These are phyloP conservation scores for Rhodotorula kratochvilovae DNA, from an alignment of 768 basidiomycete genomes.

Conservation along the genomic window DNA sequence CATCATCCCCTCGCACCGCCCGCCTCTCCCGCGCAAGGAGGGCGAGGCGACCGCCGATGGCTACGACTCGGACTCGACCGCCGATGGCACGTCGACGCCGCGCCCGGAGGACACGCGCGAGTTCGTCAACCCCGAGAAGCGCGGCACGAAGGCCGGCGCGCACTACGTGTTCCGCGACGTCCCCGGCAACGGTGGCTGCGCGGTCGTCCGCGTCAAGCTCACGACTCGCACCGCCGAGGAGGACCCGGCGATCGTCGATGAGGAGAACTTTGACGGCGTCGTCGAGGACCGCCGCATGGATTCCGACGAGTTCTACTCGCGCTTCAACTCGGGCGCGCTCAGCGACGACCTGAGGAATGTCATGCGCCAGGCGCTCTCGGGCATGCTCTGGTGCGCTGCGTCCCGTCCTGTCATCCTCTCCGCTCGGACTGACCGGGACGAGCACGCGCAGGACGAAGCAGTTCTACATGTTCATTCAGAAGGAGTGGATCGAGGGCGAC, in stretches of 20 bases:
- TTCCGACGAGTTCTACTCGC: conserved; percentile 90
- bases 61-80: conserved; percentile 34
- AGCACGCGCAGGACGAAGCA: conserved; percentile 66
- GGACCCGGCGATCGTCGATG: conserved; percentile 77
- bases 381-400: conserved; percentile 76
- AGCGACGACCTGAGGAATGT: conserved; percentile 91
- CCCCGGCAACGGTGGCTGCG: conserved; percentile 86
- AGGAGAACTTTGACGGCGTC: conserved; percentile 77
- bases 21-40: conserved; percentile 47
- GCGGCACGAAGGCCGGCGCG: conserved; percentile 86
- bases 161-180: conserved; percentile 85
- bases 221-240: conserved; percentile 70
- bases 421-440: not conserved
- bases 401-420: not conserved
- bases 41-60: conserved; percentile 31
- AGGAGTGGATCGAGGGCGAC: conserved; percentile 94
- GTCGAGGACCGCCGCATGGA: conserved; percentile 87
- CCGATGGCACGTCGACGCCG: conserved; percentile 53
- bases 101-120: conserved; percentile 53
- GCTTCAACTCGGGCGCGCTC: conserved; percentile 73
- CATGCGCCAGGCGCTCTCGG: conserved; percentile 89
- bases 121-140: conserved; percentile 80
- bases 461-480: conserved; percentile 91
- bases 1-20: conserved; percentile 80
- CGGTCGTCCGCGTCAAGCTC: conserved; percentile 87